phyloP scores from a whole-genome alignment of 2,329 filamentous ascomycete species.

The Dactylellina drechsleri region DNA sequence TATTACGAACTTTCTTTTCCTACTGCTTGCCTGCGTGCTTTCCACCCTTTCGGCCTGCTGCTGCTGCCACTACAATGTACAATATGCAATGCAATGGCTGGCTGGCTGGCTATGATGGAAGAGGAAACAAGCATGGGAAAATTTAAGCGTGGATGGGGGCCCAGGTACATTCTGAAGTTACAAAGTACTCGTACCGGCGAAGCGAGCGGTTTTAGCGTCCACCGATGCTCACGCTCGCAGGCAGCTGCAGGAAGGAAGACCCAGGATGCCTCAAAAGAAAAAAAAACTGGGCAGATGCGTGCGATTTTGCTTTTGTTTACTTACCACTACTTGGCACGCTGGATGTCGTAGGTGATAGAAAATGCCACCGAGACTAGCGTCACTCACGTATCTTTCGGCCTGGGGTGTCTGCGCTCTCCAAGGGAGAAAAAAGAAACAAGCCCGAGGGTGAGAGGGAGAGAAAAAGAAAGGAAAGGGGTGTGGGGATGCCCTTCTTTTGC shows the following conservation, averaged over 20 bases:
- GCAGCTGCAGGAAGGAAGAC: constrained; percentile 51
- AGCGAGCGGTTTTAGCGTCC: constrained; percentile 55
- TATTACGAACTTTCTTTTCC: neutral
- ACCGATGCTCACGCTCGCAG: constrained; percentile 29
- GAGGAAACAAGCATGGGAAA: constrained; percentile 49
- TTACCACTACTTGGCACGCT: constrained; percentile 32
- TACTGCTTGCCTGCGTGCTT: neutral
- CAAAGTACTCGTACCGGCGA: constrained; percentile 36
- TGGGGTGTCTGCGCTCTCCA: constrained; percentile 17
- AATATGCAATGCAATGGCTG: constrained; percentile 28
- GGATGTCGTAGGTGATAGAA: constrained; percentile 52
- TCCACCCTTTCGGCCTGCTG: constrained; percentile 3
- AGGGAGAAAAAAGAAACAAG: constrained; percentile 23
- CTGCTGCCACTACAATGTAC: neutral
- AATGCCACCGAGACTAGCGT: constrained; percentile 47
- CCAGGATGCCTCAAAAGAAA: constrained; percentile 37
- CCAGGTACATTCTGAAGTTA: constrained; percentile 15
- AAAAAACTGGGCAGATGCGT: neutral
- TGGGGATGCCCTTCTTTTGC: constrained; percentile 17
- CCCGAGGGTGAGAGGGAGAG: neutral
- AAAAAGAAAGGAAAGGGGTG: neutral
- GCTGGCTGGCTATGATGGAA: constrained; percentile 22
- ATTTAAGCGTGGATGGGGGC: constrained; percentile 48
- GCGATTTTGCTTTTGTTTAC: constrained; percentile 39
- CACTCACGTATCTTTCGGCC: constrained; percentile 33